Percentiles rank a stretch among this genome's conserved stretches.
These are phyloP conservation scores for Hordeum marinum DNA, from an alignment of 176 grass and related monocot species.

Conservation along the genomic window DNA sequence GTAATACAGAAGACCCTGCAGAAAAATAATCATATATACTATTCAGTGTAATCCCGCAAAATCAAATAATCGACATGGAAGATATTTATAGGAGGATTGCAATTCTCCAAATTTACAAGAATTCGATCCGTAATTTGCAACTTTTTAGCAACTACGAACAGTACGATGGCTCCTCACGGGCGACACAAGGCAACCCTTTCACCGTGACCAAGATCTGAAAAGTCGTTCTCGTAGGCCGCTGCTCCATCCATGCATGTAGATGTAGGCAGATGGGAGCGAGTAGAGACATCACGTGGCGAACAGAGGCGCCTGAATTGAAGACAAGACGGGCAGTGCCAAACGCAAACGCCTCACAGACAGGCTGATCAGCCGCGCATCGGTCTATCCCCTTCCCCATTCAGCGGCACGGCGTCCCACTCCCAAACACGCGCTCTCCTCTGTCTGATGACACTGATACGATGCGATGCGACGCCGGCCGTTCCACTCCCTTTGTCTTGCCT, in stretches of 20 bases:
- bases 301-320: slow-evolving; percentile 13
- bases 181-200: not conserved
- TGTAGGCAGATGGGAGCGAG: not conserved
- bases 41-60: no score
- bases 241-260: not conserved
- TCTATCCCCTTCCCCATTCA: not conserved
- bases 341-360: not conserved
- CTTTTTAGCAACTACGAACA: no score
- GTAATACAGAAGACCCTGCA: no score
- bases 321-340: slow-evolving; percentile 5
- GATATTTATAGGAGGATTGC: no score
- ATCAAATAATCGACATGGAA: no score
- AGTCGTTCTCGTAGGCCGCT: not conserved
- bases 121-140: no score
- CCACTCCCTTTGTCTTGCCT: slow-evolving; percentile 37
- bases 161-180: not conserved
- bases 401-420: not conserved
- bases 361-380: not conserved
- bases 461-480: not conserved
- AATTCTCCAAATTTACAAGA: no score
- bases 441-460: not conserved
- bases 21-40: no score
- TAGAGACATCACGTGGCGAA: slow-evolving; percentile 24
- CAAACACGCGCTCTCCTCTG: no score
- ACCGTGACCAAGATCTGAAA: not conserved